A percentile compares a stretch with the other conserved stretches of the same genome.
Evolutionary conservation across 2,329 filamentous ascomycete species (phyloP).

Genomic region (Fusarium camptoceras): DNA sequence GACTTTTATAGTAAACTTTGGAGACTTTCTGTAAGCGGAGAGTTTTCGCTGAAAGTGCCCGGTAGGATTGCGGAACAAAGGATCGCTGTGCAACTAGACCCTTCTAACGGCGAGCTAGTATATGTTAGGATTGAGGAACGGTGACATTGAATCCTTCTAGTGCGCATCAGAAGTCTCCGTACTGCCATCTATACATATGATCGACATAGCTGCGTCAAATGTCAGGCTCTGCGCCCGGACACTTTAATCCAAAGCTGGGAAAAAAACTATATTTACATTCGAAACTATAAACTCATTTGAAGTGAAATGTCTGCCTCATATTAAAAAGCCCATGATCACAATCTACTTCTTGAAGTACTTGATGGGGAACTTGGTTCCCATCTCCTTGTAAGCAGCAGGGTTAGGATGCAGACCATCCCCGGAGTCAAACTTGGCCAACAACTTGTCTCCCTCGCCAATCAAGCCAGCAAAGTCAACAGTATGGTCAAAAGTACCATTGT

Average conservation of each 20-base stretch:
- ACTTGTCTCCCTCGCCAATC: slow-evolving; percentile 24
- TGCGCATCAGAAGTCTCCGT: neutral
- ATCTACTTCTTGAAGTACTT: slow-evolving; percentile 4
- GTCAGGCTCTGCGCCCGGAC: too few species aligned
- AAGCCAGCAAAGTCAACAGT: slow-evolving; percentile 26
- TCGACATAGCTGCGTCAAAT: neutral
- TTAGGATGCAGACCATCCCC: slow-evolving; percentile 33
- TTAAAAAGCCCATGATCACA: rapidly evolving
- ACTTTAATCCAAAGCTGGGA: neutral
- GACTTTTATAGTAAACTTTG: neutral
- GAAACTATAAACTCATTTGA: neutral
- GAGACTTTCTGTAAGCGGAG: neutral
- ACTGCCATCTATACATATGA: neutral
- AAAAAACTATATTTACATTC: neutral
- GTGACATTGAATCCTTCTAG: neutral
- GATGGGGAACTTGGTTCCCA: slow-evolving; percentile 21
- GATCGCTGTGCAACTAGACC: neutral
- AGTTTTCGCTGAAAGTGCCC: neutral
- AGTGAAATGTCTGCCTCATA: neutral
- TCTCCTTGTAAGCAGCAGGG: slow-evolving; percentile 19
- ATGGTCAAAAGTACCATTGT: slow-evolving; percentile 23
- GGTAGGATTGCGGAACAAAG: neutral
- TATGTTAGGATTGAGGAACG: neutral
- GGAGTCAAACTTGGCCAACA: slow-evolving; percentile 23
- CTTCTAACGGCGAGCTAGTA: neutral